phyloP scores from a whole-genome alignment of 2,329 filamentous ascomycete genomes.

The Trichophyton verrucosum region DNA sequence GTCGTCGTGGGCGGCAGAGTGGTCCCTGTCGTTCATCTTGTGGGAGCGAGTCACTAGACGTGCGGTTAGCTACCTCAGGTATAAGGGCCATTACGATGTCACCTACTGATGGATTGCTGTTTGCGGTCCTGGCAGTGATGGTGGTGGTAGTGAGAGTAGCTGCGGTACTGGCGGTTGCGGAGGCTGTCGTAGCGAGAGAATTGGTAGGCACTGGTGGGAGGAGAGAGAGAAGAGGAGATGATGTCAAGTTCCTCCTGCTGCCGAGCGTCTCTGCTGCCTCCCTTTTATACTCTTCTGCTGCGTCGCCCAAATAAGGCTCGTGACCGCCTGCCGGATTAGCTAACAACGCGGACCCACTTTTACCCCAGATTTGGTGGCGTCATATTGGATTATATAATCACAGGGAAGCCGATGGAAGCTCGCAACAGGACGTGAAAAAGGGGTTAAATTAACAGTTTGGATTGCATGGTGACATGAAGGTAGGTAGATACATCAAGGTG shows the following conservation, averaged over 20 bases:
- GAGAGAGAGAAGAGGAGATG: neutral
- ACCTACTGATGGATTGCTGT: neutral
- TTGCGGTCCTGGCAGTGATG: neutral
- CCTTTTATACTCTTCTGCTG: neutral
- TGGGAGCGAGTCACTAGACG: conserved; percentile 84
- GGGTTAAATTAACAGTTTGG: neutral
- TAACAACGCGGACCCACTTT: neutral
- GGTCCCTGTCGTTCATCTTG: conserved; percentile 90
- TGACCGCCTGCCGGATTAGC: conserved; percentile 2
- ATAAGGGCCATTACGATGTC: neutral
- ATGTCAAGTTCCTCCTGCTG: neutral
- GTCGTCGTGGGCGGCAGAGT: conserved; percentile 65
- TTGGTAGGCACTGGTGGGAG: neutral
- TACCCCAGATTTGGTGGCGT: conserved; percentile 2
- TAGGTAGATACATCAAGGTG: neutral
- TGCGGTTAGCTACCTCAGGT: neutral
- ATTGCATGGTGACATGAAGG: no score
- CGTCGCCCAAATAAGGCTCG: neutral
- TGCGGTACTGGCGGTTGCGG: neutral
- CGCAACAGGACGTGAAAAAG: neutral
- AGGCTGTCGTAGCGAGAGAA: neutral
- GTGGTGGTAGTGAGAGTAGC: neutral
- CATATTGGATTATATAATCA: neutral
- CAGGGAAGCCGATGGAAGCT: neutral
- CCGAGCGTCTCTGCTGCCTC: neutral